Conservation (phyloP, 306 rosid species). For the Inga oerstediana region DNA sequence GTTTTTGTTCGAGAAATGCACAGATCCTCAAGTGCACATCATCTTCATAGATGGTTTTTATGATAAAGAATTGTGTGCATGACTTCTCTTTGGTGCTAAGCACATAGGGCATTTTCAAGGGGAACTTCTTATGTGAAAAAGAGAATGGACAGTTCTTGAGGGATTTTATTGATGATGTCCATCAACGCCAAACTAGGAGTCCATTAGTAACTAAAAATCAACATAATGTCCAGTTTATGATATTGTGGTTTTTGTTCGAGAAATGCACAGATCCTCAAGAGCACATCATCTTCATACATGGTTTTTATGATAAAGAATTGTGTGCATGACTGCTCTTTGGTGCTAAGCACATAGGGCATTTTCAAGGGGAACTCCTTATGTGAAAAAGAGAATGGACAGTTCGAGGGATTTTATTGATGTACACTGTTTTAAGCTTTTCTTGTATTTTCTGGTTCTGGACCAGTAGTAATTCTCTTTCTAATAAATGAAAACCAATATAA, state of each 20-base stretch:
- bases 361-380: background rate
- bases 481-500: background rate
- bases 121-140: background rate
- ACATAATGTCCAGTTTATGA: background rate
- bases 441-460: background rate
- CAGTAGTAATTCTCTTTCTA: background rate
- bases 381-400: background rate
- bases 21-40: background rate
- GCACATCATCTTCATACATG: background rate
- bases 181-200: background rate
- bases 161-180: constrained; percentile 2
- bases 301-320: background rate
- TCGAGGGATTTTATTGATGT: background rate
- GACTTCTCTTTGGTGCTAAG: background rate
- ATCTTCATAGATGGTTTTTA: background rate
- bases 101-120: background rate
- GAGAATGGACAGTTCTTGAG: background rate
- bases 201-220: constrained; percentile 19
- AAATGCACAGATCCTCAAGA: background rate
- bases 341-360: background rate
- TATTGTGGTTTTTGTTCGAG: background rate
- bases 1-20: background rate
- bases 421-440: background rate
- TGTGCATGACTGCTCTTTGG: background rate
- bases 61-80: background rate